A percentile compares a stretch with the other conserved stretches of the same genome.
These are phyloP conservation scores for Wickerhamomyces alni DNA, from an alignment of 805 yeast species.

Conservation along the genomic window DNA sequence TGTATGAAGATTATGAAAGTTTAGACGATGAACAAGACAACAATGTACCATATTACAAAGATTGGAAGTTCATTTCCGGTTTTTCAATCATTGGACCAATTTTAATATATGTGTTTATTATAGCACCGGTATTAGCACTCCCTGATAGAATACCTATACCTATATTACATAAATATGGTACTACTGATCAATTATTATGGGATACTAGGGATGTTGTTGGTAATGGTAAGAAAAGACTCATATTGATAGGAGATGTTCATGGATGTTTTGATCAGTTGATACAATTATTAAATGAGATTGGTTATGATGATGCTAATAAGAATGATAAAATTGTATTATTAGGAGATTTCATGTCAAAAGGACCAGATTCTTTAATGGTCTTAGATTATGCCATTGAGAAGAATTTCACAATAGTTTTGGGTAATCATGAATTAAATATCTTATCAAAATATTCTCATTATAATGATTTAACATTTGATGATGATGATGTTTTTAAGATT, in stretches of 20 bases:
- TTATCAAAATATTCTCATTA: slow-evolving; percentile 52
- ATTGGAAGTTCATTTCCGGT: not conserved
- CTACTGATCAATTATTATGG: not conserved
- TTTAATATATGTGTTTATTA: not conserved
- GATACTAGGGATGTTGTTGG: not conserved
- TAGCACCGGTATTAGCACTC: not conserved
- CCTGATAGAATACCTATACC: too few relatives aligned
- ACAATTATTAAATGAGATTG: slow-evolving; percentile 44
- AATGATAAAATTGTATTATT: slow-evolving; percentile 59
- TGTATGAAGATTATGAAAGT: not conserved
- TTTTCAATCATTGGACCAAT: not conserved
- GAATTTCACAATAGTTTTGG: slow-evolving; percentile 68
- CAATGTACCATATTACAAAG: not conserved
- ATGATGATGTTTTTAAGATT: slow-evolving; percentile 10
- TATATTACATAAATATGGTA: not conserved
- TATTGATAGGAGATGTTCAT: slow-evolving; percentile 85
- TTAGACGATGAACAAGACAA: not conserved
- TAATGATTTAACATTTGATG: slow-evolving; percentile 24
- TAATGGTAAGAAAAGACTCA: slow-evolving; percentile 32
- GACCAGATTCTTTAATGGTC: slow-evolving; percentile 67
- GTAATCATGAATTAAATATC: slow-evolving; percentile 81
- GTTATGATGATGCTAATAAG: slow-evolving; percentile 37
- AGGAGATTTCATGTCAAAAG: slow-evolving; percentile 86
- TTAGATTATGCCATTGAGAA: slow-evolving; percentile 57
- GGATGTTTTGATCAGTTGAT: slow-evolving; percentile 60